A percentile compares a stretch with the other conserved stretches of the same genome.
phyloP scores from a whole-genome alignment of 441 rosid genomes.

The Jatropha podagrica region DNA sequence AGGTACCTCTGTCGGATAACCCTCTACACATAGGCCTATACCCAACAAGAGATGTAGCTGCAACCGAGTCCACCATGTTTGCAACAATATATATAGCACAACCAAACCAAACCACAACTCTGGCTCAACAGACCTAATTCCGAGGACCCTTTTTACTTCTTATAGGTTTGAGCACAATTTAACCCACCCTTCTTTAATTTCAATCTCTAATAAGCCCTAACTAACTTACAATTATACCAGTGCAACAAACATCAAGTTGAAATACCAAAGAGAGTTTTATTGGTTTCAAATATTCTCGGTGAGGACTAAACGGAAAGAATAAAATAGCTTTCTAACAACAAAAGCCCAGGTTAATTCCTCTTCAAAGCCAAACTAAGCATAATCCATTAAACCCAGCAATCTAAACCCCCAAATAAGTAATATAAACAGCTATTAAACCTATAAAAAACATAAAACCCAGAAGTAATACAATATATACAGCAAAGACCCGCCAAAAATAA shows the following conservation, averaged over 20 bases:
- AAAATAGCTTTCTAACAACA: conserved; percentile 30
- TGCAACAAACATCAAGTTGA: conserved; percentile 12
- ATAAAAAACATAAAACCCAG: conserved; percentile 26
- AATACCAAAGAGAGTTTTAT: neutral
- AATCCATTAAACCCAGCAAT: conserved; percentile 30
- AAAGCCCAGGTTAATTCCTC: neutral
- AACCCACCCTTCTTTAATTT: conserved; percentile 6
- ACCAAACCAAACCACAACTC: conserved; percentile 19
- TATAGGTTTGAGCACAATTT: conserved; percentile 12
- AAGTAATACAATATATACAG: conserved; percentile 25
- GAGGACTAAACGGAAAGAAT: conserved; percentile 17
- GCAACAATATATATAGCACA: conserved; percentile 21
- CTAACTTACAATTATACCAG: conserved; percentile 16
- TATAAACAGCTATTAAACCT: conserved; percentile 21
- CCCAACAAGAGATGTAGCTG: conserved; percentile 59
- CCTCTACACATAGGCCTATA: conserved; percentile 45
- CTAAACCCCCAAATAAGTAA: conserved; percentile 27
- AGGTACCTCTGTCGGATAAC: conserved; percentile 35
- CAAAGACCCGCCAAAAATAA: conserved; percentile 28
- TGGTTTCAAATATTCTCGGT: conserved; percentile 4
- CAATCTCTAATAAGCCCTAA: conserved; percentile 14
- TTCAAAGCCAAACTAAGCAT: conserved; percentile 25
- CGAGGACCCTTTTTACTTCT: conserved; percentile 16
- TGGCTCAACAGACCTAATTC: conserved; percentile 12
- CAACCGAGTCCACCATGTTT: conserved; percentile 74